Evolutionary conservation across 148 eudicot genomes (phyloP), one percentile per base, ranked within the genome.

Genomic region (Persicaria maculosa): DNA sequence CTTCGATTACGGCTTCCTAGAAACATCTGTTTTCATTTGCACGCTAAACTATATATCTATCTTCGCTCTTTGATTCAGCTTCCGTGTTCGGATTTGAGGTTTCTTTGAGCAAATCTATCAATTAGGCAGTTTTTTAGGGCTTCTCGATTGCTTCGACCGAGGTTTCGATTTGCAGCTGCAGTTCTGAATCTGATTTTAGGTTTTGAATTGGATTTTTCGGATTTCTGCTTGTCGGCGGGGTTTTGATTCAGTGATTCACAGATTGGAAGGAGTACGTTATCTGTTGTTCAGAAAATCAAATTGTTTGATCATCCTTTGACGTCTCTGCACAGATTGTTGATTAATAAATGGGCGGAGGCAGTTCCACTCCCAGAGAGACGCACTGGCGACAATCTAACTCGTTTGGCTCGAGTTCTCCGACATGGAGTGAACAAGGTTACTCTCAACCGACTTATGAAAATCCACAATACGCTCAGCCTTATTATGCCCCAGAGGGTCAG

Each of bases 401-500:
- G 16, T 72, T 72, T 36, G 59, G 75, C 43, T 77, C 75, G 1
- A 62, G 14, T 48, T 59, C 79, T 46, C 50, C 62, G 22, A 6
- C 75, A 25, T 71, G 59, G 48, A 11, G 44, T 62, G 68, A 62
- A 25, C 68, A 62, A 62, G 73, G 65, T 72, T 53, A 77, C 50
- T 10, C 74, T 72, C 74, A 48, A 15, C 57, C 74, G 31, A 47
- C 14, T 46, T 36, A 59, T 72, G 75, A 72, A 7, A 58, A 22
- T 59, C n/a, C 70, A 12, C 59, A 15, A 6, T 62, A 31, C 50
- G 68, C 62, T 17, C 75, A 77, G 61, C 75, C 79, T 31, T 77
- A 72, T 59, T 78, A 78, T 73, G 76, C 76, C n/a, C 76, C 71
- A 52, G 64, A 47, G 71, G 43, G 44, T 59, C 80, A 47, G 45